Conservation (phyloP, 2,329 filamentous ascomycete species). For the Diplodia scrobiculata region DNA sequence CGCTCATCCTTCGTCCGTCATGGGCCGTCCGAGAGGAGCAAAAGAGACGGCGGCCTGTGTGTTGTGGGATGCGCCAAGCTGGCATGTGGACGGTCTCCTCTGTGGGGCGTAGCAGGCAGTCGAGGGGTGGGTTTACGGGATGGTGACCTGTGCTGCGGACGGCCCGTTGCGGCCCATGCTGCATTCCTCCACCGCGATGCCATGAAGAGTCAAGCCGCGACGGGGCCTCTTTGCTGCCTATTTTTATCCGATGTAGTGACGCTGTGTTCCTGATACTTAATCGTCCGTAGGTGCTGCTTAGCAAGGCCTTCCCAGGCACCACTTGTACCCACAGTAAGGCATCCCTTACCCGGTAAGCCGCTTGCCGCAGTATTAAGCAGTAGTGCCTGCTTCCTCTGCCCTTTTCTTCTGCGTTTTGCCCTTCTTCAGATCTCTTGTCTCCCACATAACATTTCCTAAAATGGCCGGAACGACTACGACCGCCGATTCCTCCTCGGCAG, state of each 20-base stretch:
- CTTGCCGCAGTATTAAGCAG: slow-evolving; percentile 6
- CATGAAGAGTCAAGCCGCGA: neutral
- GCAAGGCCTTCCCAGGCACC: neutral
- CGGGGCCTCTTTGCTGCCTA: slow-evolving; percentile 10
- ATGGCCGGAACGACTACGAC: neutral
- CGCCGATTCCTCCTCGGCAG: neutral
- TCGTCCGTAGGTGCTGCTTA: neutral
- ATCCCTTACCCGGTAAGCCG: neutral
- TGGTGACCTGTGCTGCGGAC: slow-evolving; percentile 22
- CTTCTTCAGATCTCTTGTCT: neutral
- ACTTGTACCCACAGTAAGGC: neutral
- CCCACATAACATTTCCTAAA: neutral
- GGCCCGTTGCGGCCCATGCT: slow-evolving; percentile 21
- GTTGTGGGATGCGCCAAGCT: slow-evolving; percentile 21
- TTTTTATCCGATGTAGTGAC: slow-evolving; percentile 9
- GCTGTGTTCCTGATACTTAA: neutral
- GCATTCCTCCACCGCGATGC: neutral
- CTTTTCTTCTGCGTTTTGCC: neutral
- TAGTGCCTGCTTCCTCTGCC: neutral
- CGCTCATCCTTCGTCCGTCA: neutral
- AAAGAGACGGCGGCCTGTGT: slow-evolving; percentile 17
- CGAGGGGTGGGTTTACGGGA: neutral
- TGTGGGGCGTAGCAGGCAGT: slow-evolving; percentile 18
- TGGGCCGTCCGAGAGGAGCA: neutral
- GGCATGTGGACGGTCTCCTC: slow-evolving; percentile 20